Evolutionary conservation across 129 eudicot genomes (phyloP).

Genomic region (Dittrichia graveolens): DNA sequence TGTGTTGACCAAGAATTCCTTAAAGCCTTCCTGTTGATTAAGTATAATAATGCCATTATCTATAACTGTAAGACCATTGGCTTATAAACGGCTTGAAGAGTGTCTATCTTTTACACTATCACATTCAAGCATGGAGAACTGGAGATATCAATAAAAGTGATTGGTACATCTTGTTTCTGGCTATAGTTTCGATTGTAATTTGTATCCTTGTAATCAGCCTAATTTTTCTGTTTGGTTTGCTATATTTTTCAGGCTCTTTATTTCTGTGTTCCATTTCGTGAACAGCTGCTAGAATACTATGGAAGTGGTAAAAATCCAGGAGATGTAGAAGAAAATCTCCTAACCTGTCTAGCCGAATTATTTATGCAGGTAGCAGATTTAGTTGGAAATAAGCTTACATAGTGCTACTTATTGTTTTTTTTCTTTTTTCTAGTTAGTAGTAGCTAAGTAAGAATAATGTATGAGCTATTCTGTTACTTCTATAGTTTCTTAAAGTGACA

Average conservation of each 20-base stretch:
- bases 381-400: constrained; percentile 19
- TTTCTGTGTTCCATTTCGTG: constrained; percentile 91
- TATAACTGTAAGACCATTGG: constrained; percentile 10
- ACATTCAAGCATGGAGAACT: neutral
- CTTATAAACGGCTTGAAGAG: neutral
- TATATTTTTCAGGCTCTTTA: constrained; percentile 72
- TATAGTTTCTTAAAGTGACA: neutral
- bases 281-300: constrained; percentile 76
- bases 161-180: constrained; percentile 7
- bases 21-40: constrained; percentile 7
- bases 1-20: neutral
- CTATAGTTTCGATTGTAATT: constrained; percentile 3
- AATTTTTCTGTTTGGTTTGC: constrained; percentile 1
- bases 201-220: constrained; percentile 13
- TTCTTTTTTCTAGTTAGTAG: too few relatives aligned
- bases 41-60: neutral
- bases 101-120: neutral
- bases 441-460: neutral
- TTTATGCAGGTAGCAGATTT: constrained; percentile 63
- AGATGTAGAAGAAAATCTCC: constrained; percentile 78
- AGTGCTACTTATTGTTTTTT: constrained; percentile 12
- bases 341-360: constrained; percentile 83
- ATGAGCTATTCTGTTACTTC: neutral
- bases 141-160: neutral
- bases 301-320: constrained; percentile 60